These are phyloP conservation scores for Priceomyces fermenticarens DNA, from an alignment of 805 yeast species.

Conservation along the genomic window DNA sequence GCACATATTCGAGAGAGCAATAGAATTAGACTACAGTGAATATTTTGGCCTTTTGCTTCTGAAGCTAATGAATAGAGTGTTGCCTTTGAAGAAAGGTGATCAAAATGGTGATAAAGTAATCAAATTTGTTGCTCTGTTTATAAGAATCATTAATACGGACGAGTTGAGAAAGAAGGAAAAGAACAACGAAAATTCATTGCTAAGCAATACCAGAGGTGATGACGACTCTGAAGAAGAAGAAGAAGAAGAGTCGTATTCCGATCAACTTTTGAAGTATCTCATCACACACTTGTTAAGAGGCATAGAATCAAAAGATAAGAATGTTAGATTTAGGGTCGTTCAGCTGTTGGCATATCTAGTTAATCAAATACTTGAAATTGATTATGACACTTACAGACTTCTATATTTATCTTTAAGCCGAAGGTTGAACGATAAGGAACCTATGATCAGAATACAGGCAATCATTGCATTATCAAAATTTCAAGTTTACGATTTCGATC, in stretches of 20 bases:
- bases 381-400: constrained; percentile 63
- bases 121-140: constrained; percentile 60
- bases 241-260: constrained; percentile 41
- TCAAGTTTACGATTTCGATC: constrained; percentile 45
- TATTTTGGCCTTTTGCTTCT: constrained; percentile 61
- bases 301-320: constrained; percentile 68
- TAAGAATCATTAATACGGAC: constrained; percentile 45
- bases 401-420: constrained; percentile 58
- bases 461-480: constrained; percentile 74
- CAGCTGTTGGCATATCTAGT: constrained; percentile 72
- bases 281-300: constrained; percentile 74
- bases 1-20: constrained; percentile 55
- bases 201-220: no score
- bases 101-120: constrained; percentile 72
- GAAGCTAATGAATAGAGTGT: constrained; percentile 57
- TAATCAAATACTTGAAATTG: constrained; percentile 71
- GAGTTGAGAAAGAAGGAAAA: constrained; percentile 25
- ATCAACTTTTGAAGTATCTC: constrained; percentile 56
- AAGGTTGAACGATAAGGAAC: constrained; percentile 72
- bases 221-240: constrained; percentile 19
- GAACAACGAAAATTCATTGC: constrained; percentile 12
- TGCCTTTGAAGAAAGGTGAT: constrained; percentile 69
- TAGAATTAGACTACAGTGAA: constrained; percentile 49
- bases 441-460: constrained; percentile 79
- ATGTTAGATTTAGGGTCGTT: constrained; percentile 76